Evolutionary conservation across 106 monocot genomes (phyloP), one percentile per base, ranked within the genome.

Genomic region (Hemerocallis citrina): DNA sequence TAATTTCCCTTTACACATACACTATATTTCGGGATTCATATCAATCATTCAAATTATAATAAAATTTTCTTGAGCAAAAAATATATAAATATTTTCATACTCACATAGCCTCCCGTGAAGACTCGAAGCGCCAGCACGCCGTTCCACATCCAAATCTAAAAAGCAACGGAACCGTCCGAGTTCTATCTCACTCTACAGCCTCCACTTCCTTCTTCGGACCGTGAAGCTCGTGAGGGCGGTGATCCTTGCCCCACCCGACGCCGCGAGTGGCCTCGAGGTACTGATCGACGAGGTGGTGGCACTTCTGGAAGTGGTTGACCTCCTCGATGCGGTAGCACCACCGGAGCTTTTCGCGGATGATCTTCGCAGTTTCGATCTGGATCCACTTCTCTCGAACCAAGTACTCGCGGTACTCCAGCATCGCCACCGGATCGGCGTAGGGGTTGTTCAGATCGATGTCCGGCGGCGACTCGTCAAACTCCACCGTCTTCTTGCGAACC

Each of bases 301-400:
- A 95, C 72, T 95, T 95, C 68, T 95, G 78, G 11, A 43, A 73
- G 54, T 95, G 86, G 67, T 95, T 95, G 55, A 95, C 66, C 21
- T 90, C 95, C 62, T 95, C 95, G 43, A 95, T 70, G 34, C 90
- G 82, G 71, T 95, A 95, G 63, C 95, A 95, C 95, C 95, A 95
- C 33, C 66, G 66, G 54, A 95, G 76, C 50, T 73, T 71, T 47
- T 95, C 95, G 21, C 95, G 70, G 60, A 90, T 72, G 70, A 95
- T 95, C 81, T 95, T 95, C 24, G 95, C 86, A 13, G 80, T 90
- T 75, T 95, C 95, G 75, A 95, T 95, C 66, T 86, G 80, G 78
- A 95, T 95, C 86, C 90, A 90, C 76, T 95, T 95, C 90, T 95
- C 95, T 32, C 95, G 62, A 35, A 95, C 90, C 41, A 95, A 65